A percentile compares a stretch with the other conserved stretches of the same genome.
phyloP scores from a whole-genome alignment of 2,329 filamentous ascomycete genomes.

The Parascedosporium putredinis region DNA sequence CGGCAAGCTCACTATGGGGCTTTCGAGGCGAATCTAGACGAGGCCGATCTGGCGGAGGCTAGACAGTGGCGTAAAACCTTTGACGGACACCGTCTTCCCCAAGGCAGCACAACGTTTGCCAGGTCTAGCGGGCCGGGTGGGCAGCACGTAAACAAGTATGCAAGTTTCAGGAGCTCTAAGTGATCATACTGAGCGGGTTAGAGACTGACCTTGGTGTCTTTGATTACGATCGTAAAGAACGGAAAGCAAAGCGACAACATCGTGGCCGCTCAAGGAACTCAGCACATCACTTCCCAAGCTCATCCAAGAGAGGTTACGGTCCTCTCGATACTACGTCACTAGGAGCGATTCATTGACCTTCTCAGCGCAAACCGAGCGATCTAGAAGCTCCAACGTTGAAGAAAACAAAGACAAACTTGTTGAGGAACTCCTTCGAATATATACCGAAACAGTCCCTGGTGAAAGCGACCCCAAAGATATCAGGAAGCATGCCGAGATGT shows the following conservation, averaged over 20 bases:
- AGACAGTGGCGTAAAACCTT: constrained; percentile 41
- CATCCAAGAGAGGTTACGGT: constrained; percentile 34
- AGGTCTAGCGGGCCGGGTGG: constrained; percentile 52
- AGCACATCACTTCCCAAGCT: constrained; percentile 33
- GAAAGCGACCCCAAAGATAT: constrained; percentile 34
- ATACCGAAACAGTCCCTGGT: constrained; percentile 33
- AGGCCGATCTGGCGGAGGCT: constrained; percentile 38
- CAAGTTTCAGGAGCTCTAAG: neutral
- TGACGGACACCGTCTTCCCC: constrained; percentile 31
- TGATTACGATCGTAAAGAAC: constrained; percentile 30
- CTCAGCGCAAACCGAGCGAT: constrained; percentile 44
- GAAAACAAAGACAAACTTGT: constrained; percentile 41
- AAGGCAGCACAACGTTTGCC: constrained; percentile 41
- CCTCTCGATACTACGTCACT: constrained; percentile 43
- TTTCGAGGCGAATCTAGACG: constrained; percentile 38
- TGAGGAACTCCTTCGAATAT: constrained; percentile 38
- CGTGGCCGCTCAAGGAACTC: constrained; percentile 39
- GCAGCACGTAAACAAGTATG: constrained; percentile 53
- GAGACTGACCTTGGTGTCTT: neutral
- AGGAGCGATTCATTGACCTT: constrained; percentile 42
- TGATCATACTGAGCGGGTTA: neutral
- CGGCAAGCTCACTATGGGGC: constrained; percentile 29
- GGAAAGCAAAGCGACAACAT: constrained; percentile 47
- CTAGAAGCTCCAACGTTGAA: constrained; percentile 38
- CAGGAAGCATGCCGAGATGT: constrained; percentile 40